A percentile compares a stretch with the other conserved stretches of the same genome.
Conservation (phyloP, 352 stramenopile genomes). For the Blastocystis sp. region DNA sequence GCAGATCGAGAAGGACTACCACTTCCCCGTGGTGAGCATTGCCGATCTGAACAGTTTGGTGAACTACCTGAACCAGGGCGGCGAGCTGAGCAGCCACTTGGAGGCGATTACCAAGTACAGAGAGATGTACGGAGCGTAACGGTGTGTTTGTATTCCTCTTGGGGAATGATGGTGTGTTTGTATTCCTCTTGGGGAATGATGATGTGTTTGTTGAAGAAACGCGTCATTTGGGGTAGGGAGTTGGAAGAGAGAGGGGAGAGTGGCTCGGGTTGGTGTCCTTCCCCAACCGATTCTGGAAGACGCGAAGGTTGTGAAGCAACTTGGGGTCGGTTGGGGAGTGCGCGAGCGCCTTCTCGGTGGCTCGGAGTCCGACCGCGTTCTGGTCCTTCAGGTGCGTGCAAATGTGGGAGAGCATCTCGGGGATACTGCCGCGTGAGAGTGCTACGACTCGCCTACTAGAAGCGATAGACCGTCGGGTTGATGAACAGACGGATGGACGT, state of each 20-base stretch:
- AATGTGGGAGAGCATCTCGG: slow-evolving; percentile 59
- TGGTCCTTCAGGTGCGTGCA: slow-evolving; percentile 40
- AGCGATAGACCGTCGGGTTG: slow-evolving; percentile 49
- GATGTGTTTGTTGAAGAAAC: slow-evolving; percentile 29
- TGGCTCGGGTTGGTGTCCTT: not conserved
- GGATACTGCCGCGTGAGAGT: slow-evolving; percentile 12
- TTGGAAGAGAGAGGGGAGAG: slow-evolving; percentile 18
- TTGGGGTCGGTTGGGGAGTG: not conserved
- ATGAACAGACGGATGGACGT: slow-evolving; percentile 57
- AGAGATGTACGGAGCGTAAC: slow-evolving; percentile 74
- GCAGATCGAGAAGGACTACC: slow-evolving; percentile 86
- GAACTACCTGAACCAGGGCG: slow-evolving; percentile 82
- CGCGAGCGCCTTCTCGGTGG: slow-evolving; percentile 18
- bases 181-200: not conserved
- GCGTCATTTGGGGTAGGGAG: not conserved
- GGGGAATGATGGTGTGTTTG: too few species aligned
- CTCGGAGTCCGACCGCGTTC: not conserved
- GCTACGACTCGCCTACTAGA: not conserved
- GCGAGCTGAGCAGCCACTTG: slow-evolving; percentile 55
- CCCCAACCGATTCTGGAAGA: slow-evolving; percentile 58
- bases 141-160: not conserved
- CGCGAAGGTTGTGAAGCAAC: not conserved
- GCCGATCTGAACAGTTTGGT: slow-evolving; percentile 90
- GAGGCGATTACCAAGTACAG: slow-evolving; percentile 72
- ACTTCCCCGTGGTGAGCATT: slow-evolving; percentile 91